Percentiles rank a stretch among this genome's conserved stretches.
These are phyloP conservation scores for Lachnellula occidentalis DNA, from an alignment of 2,329 filamentous ascomycete species.

Conservation along the genomic window DNA sequence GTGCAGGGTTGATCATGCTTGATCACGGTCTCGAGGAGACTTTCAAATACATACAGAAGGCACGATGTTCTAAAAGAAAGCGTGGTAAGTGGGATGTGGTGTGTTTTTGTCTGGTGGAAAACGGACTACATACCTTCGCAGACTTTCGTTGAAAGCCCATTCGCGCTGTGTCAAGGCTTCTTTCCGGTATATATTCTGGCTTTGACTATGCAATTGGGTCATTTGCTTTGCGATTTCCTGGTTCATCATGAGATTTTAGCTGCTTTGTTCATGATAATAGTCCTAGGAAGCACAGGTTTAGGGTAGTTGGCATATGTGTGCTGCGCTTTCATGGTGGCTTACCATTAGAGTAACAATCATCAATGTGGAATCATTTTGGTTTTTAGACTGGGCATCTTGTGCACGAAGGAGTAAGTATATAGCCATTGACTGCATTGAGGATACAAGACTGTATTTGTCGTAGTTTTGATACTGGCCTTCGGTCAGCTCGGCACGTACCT, in stretches of 20 bases:
- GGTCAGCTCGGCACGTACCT: background rate
- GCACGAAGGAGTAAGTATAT: slow-evolving; percentile 24
- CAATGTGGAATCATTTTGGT: too few relatives aligned
- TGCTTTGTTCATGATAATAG: background rate
- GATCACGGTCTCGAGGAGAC: too few relatives aligned
- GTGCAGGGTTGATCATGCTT: too few relatives aligned
- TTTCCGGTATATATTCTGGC: too few relatives aligned
- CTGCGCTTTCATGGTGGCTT: too few relatives aligned
- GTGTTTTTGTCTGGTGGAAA: background rate
- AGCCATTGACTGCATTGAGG: slow-evolving; percentile 6
- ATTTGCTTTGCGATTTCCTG: background rate
- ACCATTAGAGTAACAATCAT: too few relatives aligned
- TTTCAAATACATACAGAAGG: too few relatives aligned
- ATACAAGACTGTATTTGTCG: slow-evolving; percentile 7
- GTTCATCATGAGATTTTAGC: background rate
- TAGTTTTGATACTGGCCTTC: slow-evolving; percentile 2
- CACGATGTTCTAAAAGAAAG: background rate
- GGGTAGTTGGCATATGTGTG: too few relatives aligned
- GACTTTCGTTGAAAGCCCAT: slow-evolving; percentile 1
- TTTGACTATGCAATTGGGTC: too few relatives aligned
- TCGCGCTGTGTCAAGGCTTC: background rate
- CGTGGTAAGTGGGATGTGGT: background rate
- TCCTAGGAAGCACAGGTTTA: too few relatives aligned
- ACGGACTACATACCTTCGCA: background rate
- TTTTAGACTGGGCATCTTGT: slow-evolving; percentile 9